phyloP scores from a whole-genome alignment of 441 rosid genomes.

The Mallotus japonicus region DNA sequence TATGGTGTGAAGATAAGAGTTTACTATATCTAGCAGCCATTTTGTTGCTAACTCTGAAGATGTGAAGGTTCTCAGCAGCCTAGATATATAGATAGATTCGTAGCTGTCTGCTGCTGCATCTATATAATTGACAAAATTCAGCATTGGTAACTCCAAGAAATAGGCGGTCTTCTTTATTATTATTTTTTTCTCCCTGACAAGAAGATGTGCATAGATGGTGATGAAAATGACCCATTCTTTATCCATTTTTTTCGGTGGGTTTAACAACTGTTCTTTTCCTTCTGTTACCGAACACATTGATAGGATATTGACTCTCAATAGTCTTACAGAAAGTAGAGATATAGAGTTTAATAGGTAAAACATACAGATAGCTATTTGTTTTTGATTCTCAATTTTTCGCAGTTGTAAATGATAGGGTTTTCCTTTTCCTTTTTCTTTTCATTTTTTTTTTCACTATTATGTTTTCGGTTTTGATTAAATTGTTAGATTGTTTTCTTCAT shows the following conservation, averaged over 20 bases:
- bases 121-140: conserved; percentile 1
- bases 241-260: conserved; percentile 15
- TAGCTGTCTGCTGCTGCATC: conserved; percentile 21
- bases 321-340: conserved; percentile 10
- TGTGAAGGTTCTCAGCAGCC: conserved; percentile 27
- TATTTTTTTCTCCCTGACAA: neutral
- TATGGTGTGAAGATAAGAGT: conserved; percentile 46
- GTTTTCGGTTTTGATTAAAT: neutral
- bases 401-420: conserved; percentile 30
- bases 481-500: neutral
- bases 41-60: conserved; percentile 28
- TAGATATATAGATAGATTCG: conserved; percentile 26
- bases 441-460: neutral
- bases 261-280: conserved; percentile 10
- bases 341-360: conserved; percentile 1
- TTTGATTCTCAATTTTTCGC: neutral
- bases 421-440: neutral
- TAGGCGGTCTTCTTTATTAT: neutral
- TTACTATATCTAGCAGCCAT: conserved; percentile 14
- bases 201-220: conserved; percentile 21
- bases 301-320: conserved; percentile 1
- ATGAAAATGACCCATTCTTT: conserved; percentile 15
- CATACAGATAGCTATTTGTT: neutral
- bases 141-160: conserved; percentile 4
- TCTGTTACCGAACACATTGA: neutral